A percentile compares a stretch with the other conserved stretches of the same genome.
These are phyloP conservation scores for Solanum bulbocastanum DNA, from an alignment of 257 asterid genomes.

Conservation along the genomic window DNA sequence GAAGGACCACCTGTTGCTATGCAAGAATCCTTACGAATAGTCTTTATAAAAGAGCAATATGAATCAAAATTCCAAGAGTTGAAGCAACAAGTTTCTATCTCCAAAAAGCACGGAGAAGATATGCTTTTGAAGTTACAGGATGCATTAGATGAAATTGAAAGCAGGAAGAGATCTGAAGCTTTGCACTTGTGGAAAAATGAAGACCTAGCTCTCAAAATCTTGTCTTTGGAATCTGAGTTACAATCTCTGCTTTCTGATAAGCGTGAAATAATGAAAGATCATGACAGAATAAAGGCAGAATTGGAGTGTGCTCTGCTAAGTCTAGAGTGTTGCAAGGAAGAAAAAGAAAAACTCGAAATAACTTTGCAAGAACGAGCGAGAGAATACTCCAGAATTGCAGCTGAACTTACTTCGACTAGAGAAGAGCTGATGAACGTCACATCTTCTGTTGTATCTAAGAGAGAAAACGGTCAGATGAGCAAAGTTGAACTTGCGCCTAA, in stretches of 20 bases:
- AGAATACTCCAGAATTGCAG: conserved; percentile 38
- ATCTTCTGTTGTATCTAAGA: conserved; percentile 20
- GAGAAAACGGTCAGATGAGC: conserved; percentile 11
- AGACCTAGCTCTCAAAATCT: conserved; percentile 56
- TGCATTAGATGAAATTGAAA: conserved; percentile 76
- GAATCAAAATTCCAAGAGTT: conserved; percentile 76
- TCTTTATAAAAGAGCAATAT: conserved; percentile 84
- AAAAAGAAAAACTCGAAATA: conserved; percentile 59
- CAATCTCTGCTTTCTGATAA: conserved; percentile 51
- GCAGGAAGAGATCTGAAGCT: conserved; percentile 80
- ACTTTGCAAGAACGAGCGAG: conserved; percentile 42
- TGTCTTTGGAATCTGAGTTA: conserved; percentile 58
- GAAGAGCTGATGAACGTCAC: conserved; percentile 34
- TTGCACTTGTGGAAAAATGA: conserved; percentile 60
- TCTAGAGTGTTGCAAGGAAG: conserved; percentile 98
- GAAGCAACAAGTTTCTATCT: conserved; percentile 68
- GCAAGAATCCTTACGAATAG: conserved; percentile 82
- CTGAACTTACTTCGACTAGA: conserved; percentile 46
- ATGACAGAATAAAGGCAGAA: conserved; percentile 67
- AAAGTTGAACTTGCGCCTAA: conserved; percentile 5
- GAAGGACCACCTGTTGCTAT: conserved; percentile 41
- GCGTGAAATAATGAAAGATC: conserved; percentile 60
- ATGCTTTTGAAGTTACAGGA: conserved; percentile 89
- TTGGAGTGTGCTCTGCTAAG: conserved; percentile 83
- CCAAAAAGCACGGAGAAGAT: conserved; percentile 89